Base-by-base conservation (phyloP, 371 early-diverging fungal genomes). In the Lichtheimia ramosa region DNA sequence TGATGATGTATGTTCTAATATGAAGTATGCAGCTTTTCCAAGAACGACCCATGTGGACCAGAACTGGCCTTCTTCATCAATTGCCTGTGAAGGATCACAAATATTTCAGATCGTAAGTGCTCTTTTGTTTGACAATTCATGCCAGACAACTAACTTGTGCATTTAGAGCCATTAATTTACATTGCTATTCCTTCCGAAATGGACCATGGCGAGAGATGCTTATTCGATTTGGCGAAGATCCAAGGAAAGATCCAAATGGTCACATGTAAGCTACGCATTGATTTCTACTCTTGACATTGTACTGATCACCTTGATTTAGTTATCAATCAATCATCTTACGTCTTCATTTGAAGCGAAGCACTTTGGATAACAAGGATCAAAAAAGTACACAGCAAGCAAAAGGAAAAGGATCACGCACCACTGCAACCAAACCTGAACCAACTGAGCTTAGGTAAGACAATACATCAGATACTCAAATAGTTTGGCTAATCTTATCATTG, bases 181-280 rank as follows among this genome's bases (percentile, higher is more conserved):
- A 25, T 8, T 43, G 83, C 0, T 90, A 85, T 60, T 57, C 66
- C 7, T 70, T 81, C 46, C 41, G 59, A 13, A 65, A 42, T 20
- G 91, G 91, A 6, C 83, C 89, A 10, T 90, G 84, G 84, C 75
- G 81, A 15, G 81, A 81, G 23, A 65, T 63, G n/a, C 89, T 88
- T 87, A 56, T 86, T 3, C 66, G 70, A 25, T 88, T 83, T 61
- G 89, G 89, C 0, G 66, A 79, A 25, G 86, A 89, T 66, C 88
- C 89, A 23, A 61, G 81, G 57, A 66, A 46, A 54, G 83, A 87
- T 43, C 25, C 20, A 1, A 63, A 69, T 16, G 73, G 80, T 21
- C 34, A 76, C 23, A 61, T 75, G 70, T 86, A 81, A 69, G 65
- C 42, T 28, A 24, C 3, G 46, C 24, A 34, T 34, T 34, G 34